Evolutionary conservation across 768 basidiomycete species (phyloP), one percentile per base, ranked within the genome.

Genomic region (Lactarius akahatsu): DNA sequence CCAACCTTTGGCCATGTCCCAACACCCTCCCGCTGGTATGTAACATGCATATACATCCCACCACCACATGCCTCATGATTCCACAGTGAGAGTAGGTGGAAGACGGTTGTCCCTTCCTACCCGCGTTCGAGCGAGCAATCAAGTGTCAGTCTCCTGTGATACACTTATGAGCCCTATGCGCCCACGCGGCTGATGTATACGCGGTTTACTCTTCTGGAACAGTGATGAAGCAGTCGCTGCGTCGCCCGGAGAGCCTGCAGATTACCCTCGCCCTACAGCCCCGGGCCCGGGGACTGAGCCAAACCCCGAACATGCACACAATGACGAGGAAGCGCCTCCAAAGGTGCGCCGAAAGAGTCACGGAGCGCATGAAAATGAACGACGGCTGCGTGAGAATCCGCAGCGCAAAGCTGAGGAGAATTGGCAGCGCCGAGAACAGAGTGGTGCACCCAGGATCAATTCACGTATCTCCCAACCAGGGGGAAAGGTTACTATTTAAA

Each of bases 401-500:
- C 62, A 61, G 41, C 70, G 62, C 62, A 69, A 57, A 45, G 70
- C 40, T 18, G 70, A 71, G 2, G 62, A 58, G 40, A 70, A 66
- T 61, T 61, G 68, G 64, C 68, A 70, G 60, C 59, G 56, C 47
- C 62, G 55, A 62, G 69, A 69, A 26, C 57, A 41, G 18, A 26
- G 32, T 6, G 56, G 61, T 38, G 26, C 38, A 4, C 23, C 59
- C 41, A 69, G 36, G 66, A 81, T 83, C 57, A 64, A 73, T 1
- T 83, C 81, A 34, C 78, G 86, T 63, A 87, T 88, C 65, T 80
- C 78, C 4, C 87, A 88, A 72, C 87, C 87, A 52, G 81, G 78
- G 57, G 84, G 83, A 34, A 86, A 78, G 68, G 72, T 59, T 18
- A 66, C 81, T 61, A 72, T 72, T 45, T 80, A 71, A 79, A 69